These are phyloP conservation scores for Pelargonium myrrhifolium DNA, from an alignment of 441 rosid genomes.

Conservation along the genomic window DNA sequence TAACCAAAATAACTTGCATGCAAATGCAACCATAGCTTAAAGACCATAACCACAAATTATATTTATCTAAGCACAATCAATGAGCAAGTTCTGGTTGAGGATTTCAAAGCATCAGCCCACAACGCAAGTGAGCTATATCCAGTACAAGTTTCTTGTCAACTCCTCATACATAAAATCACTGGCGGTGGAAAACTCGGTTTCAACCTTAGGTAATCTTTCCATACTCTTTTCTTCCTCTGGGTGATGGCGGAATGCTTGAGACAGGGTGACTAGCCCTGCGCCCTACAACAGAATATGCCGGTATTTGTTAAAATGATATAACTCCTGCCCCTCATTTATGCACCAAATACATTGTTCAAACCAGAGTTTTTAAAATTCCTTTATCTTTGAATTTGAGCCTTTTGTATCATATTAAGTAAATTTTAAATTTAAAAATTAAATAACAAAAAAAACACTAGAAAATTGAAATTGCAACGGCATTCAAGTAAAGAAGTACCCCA, in stretches of 20 bases:
- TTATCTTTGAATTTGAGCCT: no score
- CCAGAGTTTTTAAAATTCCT: neutral
- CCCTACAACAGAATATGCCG: conserved; percentile 42
- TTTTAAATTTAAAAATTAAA: neutral
- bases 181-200: conserved; percentile 28
- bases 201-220: conserved; percentile 67
- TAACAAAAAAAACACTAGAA: neutral
- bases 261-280: conserved; percentile 69
- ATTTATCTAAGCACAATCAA: conserved; percentile 63
- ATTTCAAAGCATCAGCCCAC: conserved; percentile 50
- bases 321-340: conserved; percentile 11
- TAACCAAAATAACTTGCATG: conserved; percentile 2
- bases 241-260: conserved; percentile 64
- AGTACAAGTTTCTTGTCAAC: conserved; percentile 48
- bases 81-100: conserved; percentile 42
- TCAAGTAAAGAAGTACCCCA: conserved; percentile 67
- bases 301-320: conserved; percentile 17
- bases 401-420: neutral
- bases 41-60: conserved; percentile 35
- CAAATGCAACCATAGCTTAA: conserved; percentile 15
- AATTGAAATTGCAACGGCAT: conserved; percentile 1
- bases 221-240: conserved; percentile 84
- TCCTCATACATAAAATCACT: conserved; percentile 43
- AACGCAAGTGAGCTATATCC: conserved; percentile 49
- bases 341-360: conserved; percentile 12